Conservation (phyloP, 2,329 filamentous ascomycete genomes). For the Fusarium camptoceras region DNA sequence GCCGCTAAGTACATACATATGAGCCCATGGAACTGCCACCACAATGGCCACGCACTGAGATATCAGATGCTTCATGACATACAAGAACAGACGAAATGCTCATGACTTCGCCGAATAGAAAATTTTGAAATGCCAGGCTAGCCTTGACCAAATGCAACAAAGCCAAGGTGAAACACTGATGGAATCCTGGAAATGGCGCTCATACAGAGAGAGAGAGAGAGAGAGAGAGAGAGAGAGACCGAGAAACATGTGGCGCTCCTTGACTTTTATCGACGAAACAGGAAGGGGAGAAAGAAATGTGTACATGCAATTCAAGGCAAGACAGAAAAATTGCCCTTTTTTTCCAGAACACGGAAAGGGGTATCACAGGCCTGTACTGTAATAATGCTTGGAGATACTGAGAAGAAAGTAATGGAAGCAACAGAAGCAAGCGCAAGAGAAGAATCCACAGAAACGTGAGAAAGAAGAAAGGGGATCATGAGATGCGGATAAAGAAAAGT, state of each 20-base stretch:
- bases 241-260: constrained; percentile 43
- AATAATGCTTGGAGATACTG: constrained; percentile 38
- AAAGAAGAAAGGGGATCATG: constrained; percentile 45
- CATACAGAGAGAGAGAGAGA: constrained; percentile 45
- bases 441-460: constrained; percentile 38
- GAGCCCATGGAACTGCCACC: constrained; percentile 40
- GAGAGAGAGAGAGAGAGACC: constrained; percentile 41
- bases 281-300: constrained; percentile 46
- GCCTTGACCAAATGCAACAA: constrained; percentile 42
- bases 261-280: constrained; percentile 45
- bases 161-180: constrained; percentile 39
- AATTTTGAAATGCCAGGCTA: constrained; percentile 44
- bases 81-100: constrained; percentile 44
- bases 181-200: constrained; percentile 49
- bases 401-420: constrained; percentile 42
- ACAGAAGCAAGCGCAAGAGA: constrained; percentile 41
- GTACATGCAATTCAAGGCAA: constrained; percentile 45
- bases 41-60: constrained; percentile 41
- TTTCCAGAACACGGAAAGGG: constrained; percentile 26
- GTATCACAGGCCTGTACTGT: constrained; percentile 38
- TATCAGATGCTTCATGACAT: constrained; percentile 42
- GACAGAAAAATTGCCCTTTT: constrained; percentile 44
- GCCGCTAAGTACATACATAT: constrained; percentile 45
- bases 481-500: constrained; percentile 35
- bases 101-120: constrained; percentile 45